Conservation (phyloP, 371 early-diverging fungal genomes). For the Syncephalis plumigaleata region DNA sequence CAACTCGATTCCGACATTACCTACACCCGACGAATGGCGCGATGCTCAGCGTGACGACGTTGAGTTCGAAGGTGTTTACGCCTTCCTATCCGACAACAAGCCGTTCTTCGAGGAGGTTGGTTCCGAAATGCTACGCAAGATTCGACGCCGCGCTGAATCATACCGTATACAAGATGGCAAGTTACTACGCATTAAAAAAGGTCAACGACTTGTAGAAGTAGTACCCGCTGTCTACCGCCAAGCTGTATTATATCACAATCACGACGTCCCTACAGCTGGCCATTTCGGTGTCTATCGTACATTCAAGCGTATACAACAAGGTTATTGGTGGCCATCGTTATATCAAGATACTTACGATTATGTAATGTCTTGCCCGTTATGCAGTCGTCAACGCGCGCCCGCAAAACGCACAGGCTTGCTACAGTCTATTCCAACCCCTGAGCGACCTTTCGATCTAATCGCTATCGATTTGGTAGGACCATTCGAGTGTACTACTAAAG, state of each 20-base stretch:
- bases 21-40: constrained; percentile 2
- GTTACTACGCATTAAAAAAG: no score
- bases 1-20: constrained; percentile 1
- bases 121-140: no score
- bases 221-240: no score
- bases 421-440: not conserved
- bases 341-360: not conserved
- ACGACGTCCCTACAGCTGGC: not conserved
- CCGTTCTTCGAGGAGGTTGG: no score
- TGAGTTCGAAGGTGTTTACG: no score
- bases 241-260: no score
- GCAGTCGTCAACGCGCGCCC: not conserved
- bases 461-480: constrained; percentile 6
- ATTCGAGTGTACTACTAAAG: not conserved
- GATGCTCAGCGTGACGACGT: constrained; percentile 1
- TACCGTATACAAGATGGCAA: no score
- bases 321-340: not conserved
- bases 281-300: not conserved
- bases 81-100: no score
- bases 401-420: not conserved
- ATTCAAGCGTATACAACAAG: not conserved
- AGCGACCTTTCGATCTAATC: not conserved
- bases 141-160: no score
- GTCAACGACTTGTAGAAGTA: no score
- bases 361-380: not conserved